These are phyloP conservation scores for Trifolium fragiferum DNA, from an alignment of 306 rosid species.

Conservation along the genomic window DNA sequence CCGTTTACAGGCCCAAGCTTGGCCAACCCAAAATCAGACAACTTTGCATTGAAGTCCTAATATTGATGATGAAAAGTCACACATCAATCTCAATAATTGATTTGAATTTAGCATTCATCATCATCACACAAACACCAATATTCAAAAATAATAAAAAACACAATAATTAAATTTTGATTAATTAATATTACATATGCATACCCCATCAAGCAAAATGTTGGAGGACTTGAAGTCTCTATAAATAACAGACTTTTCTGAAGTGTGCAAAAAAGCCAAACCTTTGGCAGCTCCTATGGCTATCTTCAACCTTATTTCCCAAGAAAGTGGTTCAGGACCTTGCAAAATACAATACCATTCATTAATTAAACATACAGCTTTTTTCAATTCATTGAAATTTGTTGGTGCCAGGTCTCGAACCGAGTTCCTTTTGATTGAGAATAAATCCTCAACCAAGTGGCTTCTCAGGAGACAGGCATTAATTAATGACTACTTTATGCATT, in stretches of 20 bases:
- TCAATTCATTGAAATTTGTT: no score
- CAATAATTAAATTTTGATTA: not conserved
- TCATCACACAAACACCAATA: not conserved
- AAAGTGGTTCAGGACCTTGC: constrained; percentile 62
- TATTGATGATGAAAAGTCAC: not conserved
- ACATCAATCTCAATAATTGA: not conserved
- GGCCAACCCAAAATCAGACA: constrained; percentile 90
- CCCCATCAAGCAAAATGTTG: constrained; percentile 76
- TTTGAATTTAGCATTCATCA: no score
- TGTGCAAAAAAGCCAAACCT: constrained; percentile 72
- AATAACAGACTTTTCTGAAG: constrained; percentile 67
- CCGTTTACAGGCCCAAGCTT: constrained; percentile 77
- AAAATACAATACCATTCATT: not conserved
- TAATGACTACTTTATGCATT: not conserved
- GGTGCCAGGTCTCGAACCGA: no score
- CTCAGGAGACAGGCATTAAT: no score
- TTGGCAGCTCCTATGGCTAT: constrained; percentile 87
- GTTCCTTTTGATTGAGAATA: no score
- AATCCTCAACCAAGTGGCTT: no score
- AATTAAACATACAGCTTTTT: not conserved
- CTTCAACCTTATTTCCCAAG: constrained; percentile 71
- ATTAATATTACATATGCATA: not conserved
- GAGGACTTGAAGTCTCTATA: constrained; percentile 90
- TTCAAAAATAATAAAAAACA: not conserved
- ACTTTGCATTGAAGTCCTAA: constrained; percentile 68